Percentiles rank a stretch among this genome's conserved stretches.
These are phyloP conservation scores for Protea cynaroides DNA, from an alignment of 164 flowering plant genomes.

Conservation along the genomic window DNA sequence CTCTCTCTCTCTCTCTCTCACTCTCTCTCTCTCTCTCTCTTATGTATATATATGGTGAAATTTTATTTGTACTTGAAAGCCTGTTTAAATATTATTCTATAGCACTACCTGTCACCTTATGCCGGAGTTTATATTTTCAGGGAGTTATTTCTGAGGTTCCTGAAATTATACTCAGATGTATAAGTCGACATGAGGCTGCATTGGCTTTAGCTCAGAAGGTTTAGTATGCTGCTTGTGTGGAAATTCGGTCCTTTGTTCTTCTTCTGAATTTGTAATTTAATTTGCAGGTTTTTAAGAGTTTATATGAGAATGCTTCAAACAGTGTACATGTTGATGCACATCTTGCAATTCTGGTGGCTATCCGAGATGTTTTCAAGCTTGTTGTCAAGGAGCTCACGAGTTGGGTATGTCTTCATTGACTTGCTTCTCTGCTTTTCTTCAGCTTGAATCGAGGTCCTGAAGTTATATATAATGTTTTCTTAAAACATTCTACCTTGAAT, in stretches of 20 bases:
- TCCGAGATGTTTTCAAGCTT: constrained; percentile 95
- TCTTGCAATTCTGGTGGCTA: constrained; percentile 76
- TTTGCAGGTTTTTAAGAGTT: constrained; percentile 73
- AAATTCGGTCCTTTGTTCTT: neutral
- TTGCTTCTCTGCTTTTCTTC: neutral
- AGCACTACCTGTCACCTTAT: neutral
- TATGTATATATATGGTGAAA: too few species aligned
- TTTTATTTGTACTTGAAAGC: too few species aligned
- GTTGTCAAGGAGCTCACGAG: constrained; percentile 92
- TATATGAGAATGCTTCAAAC: constrained; percentile 74
- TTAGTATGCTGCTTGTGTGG: constrained; percentile 5
- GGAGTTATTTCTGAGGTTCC: constrained; percentile 78
- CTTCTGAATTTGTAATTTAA: neutral
- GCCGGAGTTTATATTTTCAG: constrained; percentile 23
- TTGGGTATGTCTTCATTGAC: constrained; percentile 57
- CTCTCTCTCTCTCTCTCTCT: too few species aligned
- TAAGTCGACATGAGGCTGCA: constrained; percentile 93
- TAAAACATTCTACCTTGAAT: too few species aligned
- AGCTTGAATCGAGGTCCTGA: too few species aligned
- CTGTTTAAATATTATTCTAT: too few species aligned
- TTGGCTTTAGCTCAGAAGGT: constrained; percentile 97
- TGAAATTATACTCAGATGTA: constrained; percentile 75
- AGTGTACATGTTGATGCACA: constrained; percentile 60
- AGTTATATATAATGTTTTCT: too few species aligned
- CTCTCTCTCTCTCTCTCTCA: too few species aligned